Evolutionary conservation across 2,329 filamentous ascomycete genomes (phyloP).

Genomic region (Fusarium sp.): DNA sequence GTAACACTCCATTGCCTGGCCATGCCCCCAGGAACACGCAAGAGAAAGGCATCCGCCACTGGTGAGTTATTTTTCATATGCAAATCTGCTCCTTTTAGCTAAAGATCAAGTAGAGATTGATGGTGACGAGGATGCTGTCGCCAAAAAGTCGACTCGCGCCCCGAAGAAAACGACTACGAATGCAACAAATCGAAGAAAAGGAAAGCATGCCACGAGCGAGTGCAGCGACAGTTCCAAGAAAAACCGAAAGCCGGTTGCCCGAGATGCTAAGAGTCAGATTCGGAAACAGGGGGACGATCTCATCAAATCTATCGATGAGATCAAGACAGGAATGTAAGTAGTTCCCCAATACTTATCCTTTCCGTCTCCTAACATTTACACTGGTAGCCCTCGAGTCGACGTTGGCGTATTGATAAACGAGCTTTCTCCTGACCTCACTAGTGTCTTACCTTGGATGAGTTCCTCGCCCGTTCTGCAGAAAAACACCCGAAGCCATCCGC

Average conservation of each 20-base stretch:
- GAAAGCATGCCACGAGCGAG: conserved; percentile 2
- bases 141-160: conserved; percentile 32
- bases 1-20: not conserved
- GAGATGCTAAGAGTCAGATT: conserved; percentile 44
- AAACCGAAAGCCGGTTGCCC: conserved; percentile 26
- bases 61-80: conserved; percentile 29
- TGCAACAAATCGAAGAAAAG: conserved; percentile 3
- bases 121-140: conserved; percentile 15
- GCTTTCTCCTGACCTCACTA: conserved; percentile 21
- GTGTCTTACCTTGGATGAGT: conserved; percentile 41
- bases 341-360: not conserved
- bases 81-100: not conserved
- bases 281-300: conserved; percentile 42
- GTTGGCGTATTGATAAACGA: conserved; percentile 5
- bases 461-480: conserved; percentile 1
- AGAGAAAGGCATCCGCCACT: conserved; percentile 43
- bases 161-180: conserved; percentile 22
- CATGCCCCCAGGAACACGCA: conserved; percentile 50
- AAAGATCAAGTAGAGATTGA: conserved; percentile 30
- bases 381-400: conserved; percentile 16
- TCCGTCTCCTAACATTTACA: not conserved
- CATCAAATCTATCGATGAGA: conserved; percentile 42
- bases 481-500: conserved; percentile 7
- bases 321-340: conserved; percentile 30
- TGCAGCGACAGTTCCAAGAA: conserved; percentile 5